These are phyloP conservation scores for Bruguiera parviflora DNA, from an alignment of 345 rosid genomes.

Conservation along the genomic window DNA sequence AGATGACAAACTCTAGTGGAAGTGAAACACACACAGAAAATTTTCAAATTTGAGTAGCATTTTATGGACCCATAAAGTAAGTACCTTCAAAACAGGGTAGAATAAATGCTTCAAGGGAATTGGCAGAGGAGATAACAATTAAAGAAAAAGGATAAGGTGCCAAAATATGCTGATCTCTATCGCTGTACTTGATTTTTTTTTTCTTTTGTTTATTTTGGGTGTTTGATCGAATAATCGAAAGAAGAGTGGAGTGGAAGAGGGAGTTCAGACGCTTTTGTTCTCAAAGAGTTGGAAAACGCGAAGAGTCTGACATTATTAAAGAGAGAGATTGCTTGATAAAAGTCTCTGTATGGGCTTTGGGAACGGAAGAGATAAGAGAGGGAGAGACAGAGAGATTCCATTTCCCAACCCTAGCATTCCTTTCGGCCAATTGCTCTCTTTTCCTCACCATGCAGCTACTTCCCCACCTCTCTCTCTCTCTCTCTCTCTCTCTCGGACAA, in stretches of 20 bases:
- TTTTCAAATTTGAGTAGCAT: background rate
- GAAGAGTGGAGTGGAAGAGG: slow-evolving; percentile 21
- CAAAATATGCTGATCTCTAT: background rate
- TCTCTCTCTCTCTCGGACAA: slow-evolving; percentile 10
- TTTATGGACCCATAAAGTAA: background rate
- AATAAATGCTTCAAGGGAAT: background rate
- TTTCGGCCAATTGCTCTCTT: background rate
- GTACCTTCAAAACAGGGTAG: background rate
- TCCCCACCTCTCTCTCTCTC: slow-evolving; percentile 7
- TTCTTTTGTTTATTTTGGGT: slow-evolving; percentile 1
- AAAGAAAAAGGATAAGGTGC: slow-evolving; percentile 1
- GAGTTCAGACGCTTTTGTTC: slow-evolving; percentile 28
- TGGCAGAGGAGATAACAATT: slow-evolving; percentile 14
- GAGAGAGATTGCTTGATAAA: slow-evolving; percentile 32
- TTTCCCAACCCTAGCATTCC: background rate
- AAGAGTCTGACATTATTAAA: slow-evolving; percentile 35
- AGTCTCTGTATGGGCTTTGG: slow-evolving; percentile 69
- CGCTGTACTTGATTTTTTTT: too few species aligned
- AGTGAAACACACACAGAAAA: background rate
- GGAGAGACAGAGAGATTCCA: slow-evolving; percentile 30
- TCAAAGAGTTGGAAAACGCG: slow-evolving; percentile 52
- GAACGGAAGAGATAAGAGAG: slow-evolving; percentile 58
- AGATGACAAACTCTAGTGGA: background rate
- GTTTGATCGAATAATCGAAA: slow-evolving; percentile 2
- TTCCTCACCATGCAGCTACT: background rate